Evolutionary conservation across 129 eudicot genomes (phyloP).

Genomic region (Helichrysum umbraculigerum): DNA sequence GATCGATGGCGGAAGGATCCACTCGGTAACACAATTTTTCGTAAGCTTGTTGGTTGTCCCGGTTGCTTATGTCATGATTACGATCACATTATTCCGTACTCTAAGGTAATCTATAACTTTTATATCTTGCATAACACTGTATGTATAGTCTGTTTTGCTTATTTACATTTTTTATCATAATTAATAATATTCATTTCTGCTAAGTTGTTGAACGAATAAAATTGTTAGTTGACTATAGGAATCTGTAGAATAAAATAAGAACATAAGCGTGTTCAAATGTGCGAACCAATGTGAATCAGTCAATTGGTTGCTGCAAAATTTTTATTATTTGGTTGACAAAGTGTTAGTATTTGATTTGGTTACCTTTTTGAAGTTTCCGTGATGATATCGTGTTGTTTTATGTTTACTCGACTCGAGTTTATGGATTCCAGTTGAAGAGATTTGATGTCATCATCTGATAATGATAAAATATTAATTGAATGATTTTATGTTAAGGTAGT

Average conservation of each 20-base stretch:
- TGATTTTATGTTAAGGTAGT: not conserved
- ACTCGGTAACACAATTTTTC: slow-evolving; percentile 67
- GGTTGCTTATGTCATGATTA: slow-evolving; percentile 98
- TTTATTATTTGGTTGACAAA: slow-evolving; percentile 18
- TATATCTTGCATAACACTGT: not conserved
- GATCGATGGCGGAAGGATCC: slow-evolving; percentile 90
- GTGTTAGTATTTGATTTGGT: slow-evolving; percentile 14
- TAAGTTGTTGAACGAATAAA: slow-evolving; percentile 16
- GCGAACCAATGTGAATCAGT: not conserved
- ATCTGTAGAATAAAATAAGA: slow-evolving; percentile 2
- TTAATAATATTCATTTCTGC: not conserved
- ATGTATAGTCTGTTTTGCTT: not conserved
- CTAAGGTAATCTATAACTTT: slow-evolving; percentile 53
- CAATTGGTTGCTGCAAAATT: not conserved
- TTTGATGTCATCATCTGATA: slow-evolving; percentile 11
- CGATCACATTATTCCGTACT: slow-evolving; percentile 87
- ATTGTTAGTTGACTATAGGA: slow-evolving; percentile 20
- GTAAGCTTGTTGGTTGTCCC: slow-evolving; percentile 89
- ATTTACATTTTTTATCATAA: not conserved
- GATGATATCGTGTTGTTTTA: slow-evolving; percentile 7
- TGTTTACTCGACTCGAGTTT: not conserved
- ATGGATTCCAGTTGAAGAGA: not conserved
- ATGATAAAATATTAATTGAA: slow-evolving; percentile 7
- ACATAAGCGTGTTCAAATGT: not conserved
- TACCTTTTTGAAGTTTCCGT: not conserved